Conservation (phyloP, 352 stramenopile genomes). For the Pythium myriotylum region DNA sequence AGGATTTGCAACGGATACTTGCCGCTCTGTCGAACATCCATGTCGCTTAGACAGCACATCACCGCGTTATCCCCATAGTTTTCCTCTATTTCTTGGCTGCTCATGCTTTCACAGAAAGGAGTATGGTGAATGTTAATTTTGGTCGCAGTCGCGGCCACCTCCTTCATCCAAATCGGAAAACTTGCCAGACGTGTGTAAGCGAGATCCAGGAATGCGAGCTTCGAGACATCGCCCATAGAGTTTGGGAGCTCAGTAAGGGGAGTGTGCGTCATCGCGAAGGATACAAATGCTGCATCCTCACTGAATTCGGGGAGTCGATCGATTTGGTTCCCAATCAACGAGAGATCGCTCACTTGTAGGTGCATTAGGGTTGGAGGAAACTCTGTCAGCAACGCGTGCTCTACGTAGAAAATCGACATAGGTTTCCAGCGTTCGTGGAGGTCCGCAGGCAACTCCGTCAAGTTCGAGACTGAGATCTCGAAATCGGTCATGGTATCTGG, state of each 20-base stretch:
- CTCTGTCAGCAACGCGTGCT: slow-evolving; percentile 31
- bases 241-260: slow-evolving; percentile 21
- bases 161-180: slow-evolving; percentile 25
- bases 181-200: slow-evolving; percentile 19
- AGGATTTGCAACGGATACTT: slow-evolving; percentile 27
- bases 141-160: slow-evolving; percentile 24
- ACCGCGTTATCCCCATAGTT: not conserved
- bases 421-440: slow-evolving; percentile 32
- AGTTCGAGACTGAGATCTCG: slow-evolving; percentile 47
- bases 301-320: slow-evolving; percentile 13
- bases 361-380: slow-evolving; percentile 33
- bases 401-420: slow-evolving; percentile 40
- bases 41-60: slow-evolving; percentile 21
- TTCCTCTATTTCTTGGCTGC: not conserved
- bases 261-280: slow-evolving; percentile 33
- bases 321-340: slow-evolving; percentile 30
- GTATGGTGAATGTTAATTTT: slow-evolving; percentile 34
- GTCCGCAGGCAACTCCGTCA: slow-evolving; percentile 30
- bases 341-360: slow-evolving; percentile 20
- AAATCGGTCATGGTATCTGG: slow-evolving; percentile 48
- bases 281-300: slow-evolving; percentile 11
- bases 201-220: slow-evolving; percentile 26
- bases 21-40: slow-evolving; percentile 9
- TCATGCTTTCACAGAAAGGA: slow-evolving; percentile 32
- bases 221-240: slow-evolving; percentile 1